Percentiles rank a stretch among this genome's conserved stretches.
These are phyloP conservation scores for Hydrangea macrophylla DNA, from an alignment of 148 eudicot genomes.

Conservation along the genomic window DNA sequence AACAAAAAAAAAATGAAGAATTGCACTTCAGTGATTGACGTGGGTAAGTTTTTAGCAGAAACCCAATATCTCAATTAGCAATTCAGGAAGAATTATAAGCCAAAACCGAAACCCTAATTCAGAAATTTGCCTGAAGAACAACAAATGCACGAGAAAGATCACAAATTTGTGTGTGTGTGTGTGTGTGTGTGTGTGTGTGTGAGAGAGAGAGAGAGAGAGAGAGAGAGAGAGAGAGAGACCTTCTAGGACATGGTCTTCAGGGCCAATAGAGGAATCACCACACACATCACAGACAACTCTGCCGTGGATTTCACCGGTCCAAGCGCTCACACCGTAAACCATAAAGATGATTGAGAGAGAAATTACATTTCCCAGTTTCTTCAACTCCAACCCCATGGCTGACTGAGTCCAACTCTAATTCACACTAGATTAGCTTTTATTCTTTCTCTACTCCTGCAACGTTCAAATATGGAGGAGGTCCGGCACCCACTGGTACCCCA, in stretches of 20 bases:
- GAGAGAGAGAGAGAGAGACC: conserved; percentile 28
- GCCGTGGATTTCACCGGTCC: conserved; percentile 95
- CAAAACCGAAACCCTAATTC: neutral
- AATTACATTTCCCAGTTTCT: neutral
- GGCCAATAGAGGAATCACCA: conserved; percentile 87
- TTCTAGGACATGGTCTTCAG: conserved; percentile 84
- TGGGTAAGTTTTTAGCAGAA: neutral
- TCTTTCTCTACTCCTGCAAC: no score
- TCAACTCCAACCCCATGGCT: conserved; percentile 16
- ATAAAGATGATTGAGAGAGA: conserved; percentile 8
- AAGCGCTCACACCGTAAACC: conserved; percentile 29
- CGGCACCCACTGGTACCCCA: no score
- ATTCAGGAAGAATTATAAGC: neutral
- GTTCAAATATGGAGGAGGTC: no score
- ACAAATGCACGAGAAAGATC: neutral
- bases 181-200: no score
- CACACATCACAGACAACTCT: conserved; percentile 95
- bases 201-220: neutral
- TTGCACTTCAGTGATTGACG: neutral
- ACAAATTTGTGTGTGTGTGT: no score
- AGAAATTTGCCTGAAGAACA: neutral
- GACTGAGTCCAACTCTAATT: neutral
- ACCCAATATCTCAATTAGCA: neutral
- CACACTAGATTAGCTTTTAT: no score
- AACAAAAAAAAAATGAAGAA: no score